Percentiles rank a stretch among this genome's conserved stretches.
Evolutionary conservation across 352 stramenopile genomes (phyloP).

Genomic region (Globisporangium camurandrum): DNA sequence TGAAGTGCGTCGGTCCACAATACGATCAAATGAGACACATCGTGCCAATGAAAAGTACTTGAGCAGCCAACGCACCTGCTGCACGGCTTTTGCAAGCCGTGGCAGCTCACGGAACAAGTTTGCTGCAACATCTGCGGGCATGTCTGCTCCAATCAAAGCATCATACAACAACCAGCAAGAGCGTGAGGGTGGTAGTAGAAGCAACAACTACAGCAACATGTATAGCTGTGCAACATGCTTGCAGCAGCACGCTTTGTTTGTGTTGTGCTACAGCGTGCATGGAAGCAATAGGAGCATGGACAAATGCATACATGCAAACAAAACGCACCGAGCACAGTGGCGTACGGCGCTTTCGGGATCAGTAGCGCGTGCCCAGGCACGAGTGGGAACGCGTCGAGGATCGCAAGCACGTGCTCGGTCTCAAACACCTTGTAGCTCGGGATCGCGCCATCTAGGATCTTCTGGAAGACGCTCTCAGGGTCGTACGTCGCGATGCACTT

Average conservation of each 20-base stretch:
- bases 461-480: conserved; percentile 68
- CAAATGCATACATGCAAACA: not conserved
- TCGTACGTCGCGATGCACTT: conserved; percentile 33
- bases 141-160: conserved; percentile 20
- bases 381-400: conserved; percentile 73
- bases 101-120: conserved; percentile 69
- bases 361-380: conserved; percentile 61
- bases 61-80: conserved; percentile 38
- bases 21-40: too few species aligned
- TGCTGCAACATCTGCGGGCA: conserved; percentile 62
- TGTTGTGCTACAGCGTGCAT: too few species aligned
- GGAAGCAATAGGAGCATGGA: not conserved
- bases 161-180: not conserved
- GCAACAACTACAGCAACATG: not conserved
- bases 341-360: conserved; percentile 68
- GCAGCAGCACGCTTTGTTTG: not conserved
- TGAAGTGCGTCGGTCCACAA: not conserved
- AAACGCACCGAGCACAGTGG: conserved; percentile 44
- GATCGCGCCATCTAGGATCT: conserved; percentile 76
- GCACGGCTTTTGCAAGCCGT: conserved; percentile 64
- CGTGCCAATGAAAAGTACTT: too few species aligned
- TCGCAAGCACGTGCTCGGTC: conserved; percentile 77
- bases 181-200: not conserved
- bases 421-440: conserved; percentile 82
- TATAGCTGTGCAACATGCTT: not conserved